These are phyloP conservation scores for Vitis hybrid DNA, from an alignment of 177 flowering plant genomes.

Conservation along the genomic window DNA sequence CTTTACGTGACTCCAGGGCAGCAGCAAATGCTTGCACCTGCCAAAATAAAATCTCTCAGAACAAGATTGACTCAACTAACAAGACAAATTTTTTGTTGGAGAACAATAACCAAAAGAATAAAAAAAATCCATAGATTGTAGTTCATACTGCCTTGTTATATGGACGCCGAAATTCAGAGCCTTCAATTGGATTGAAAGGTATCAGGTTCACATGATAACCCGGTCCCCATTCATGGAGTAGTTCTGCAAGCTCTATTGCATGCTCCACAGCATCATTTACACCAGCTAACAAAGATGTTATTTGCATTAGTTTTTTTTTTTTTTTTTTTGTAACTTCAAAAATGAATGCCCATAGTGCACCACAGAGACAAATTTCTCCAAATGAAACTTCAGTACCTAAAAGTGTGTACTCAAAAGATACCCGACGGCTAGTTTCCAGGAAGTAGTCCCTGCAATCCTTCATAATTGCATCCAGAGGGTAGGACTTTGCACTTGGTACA, in stretches of 20 bases:
- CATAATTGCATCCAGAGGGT: slow-evolving; percentile 85
- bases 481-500: slow-evolving; percentile 96
- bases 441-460: slow-evolving; percentile 88
- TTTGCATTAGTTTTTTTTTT: background rate
- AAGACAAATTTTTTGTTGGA: background rate
- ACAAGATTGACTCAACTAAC: background rate
- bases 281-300: slow-evolving; percentile 67
- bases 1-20: slow-evolving; percentile 76
- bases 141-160: slow-evolving; percentile 67
- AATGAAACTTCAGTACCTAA: slow-evolving; percentile 48
- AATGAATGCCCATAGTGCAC: background rate
- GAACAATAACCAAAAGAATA: background rate
- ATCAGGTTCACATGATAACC: slow-evolving; percentile 88
- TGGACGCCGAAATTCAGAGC: slow-evolving; percentile 81
- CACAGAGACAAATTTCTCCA: background rate
- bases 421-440: slow-evolving; percentile 72
- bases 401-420: slow-evolving; percentile 91
- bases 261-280: slow-evolving; percentile 78
- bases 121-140: background rate
- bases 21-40: slow-evolving; percentile 78
- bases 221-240: slow-evolving; percentile 81
- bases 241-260: slow-evolving; percentile 83
- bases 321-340: background rate
- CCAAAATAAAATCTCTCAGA: slow-evolving; percentile 3
- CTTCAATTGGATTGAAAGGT: slow-evolving; percentile 93